A percentile compares a stretch with the other conserved stretches of the same genome.
phyloP scores from a whole-genome alignment of 2,329 filamentous ascomycete species.

The Polychaeton citri region DNA sequence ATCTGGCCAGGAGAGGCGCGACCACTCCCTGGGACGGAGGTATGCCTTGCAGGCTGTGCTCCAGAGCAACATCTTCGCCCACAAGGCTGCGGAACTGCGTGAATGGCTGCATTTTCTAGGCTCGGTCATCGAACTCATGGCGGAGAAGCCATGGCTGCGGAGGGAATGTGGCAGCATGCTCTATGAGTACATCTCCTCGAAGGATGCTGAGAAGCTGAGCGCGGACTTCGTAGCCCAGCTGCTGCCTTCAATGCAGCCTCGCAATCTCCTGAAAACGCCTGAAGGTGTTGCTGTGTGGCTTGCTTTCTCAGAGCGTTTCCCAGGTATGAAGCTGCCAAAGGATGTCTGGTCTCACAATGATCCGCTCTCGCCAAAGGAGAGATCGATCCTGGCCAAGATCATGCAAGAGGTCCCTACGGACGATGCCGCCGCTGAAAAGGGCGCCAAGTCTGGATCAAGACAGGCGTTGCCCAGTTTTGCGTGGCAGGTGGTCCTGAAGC shows the following conservation, averaged over 20 bases:
- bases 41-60: constrained; percentile 83
- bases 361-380: constrained; percentile 57
- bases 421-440: constrained; percentile 26
- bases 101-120: constrained; percentile 58
- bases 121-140: constrained; percentile 58
- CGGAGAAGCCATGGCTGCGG: constrained; percentile 77
- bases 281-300: constrained; percentile 89
- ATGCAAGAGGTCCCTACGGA: constrained; percentile 60
- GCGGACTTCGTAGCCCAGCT: constrained; percentile 9
- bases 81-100: constrained; percentile 36
- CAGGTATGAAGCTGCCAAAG: constrained; percentile 49
- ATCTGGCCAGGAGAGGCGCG: constrained; percentile 63
- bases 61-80: constrained; percentile 60
- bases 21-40: constrained; percentile 71
- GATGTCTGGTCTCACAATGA: constrained; percentile 63
- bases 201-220: constrained; percentile 7
- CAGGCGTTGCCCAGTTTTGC: constrained; percentile 61
- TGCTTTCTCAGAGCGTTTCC: constrained; percentile 50
- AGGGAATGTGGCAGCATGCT: constrained; percentile 79
- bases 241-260: constrained; percentile 13
- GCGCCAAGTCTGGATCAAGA: constrained; percentile 51
- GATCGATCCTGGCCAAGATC: constrained; percentile 57
- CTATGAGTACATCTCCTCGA: constrained; percentile 47
- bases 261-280: constrained; percentile 62
- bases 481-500: constrained; percentile 63